A percentile compares a stretch with the other conserved stretches of the same genome.
phyloP scores from a whole-genome alignment of 768 basidiomycete species.

The Suillus americanus region DNA sequence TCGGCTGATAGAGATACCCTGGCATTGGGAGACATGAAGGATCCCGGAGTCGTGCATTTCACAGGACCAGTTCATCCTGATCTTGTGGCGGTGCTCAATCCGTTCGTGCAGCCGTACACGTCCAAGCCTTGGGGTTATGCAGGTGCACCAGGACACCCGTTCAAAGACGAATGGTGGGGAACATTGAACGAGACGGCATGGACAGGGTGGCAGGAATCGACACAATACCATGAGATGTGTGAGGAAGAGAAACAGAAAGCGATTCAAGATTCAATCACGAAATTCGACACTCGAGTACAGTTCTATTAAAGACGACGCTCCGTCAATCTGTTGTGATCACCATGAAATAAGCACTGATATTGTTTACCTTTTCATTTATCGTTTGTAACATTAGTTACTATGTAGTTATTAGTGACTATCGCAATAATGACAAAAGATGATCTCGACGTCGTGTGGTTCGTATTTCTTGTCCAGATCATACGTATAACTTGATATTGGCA shows the following conservation, averaged over 20 bases:
- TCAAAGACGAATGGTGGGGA: conserved; percentile 46
- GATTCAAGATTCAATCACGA: neutral
- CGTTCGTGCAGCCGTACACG: conserved; percentile 50
- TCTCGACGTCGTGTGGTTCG: neutral
- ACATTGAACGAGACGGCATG: conserved; percentile 43
- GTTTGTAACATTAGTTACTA: neutral
- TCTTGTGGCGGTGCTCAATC: conserved; percentile 46
- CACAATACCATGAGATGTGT: conserved; percentile 20
- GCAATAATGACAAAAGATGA: neutral
- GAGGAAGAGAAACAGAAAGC: conserved; percentile 17
- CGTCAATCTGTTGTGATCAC: neutral
- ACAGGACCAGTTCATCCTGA: conserved; percentile 54
- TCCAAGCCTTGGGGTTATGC: conserved; percentile 61
- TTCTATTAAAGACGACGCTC: neutral
- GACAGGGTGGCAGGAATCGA: conserved; percentile 33
- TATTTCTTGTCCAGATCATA: neutral
- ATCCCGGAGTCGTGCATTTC: conserved; percentile 55
- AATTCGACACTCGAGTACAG: neutral
- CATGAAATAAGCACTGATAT: neutral
- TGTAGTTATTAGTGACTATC: neutral
- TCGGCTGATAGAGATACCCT: conserved; percentile 36
- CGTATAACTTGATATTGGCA: neutral
- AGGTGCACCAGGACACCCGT: conserved; percentile 52
- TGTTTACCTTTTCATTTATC: neutral
- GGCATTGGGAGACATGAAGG: conserved; percentile 34